Evolutionary conservation across 306 rosid genomes (phyloP), one percentile per base, ranked within the genome.

Genomic region (Ceratonia siliqua): DNA sequence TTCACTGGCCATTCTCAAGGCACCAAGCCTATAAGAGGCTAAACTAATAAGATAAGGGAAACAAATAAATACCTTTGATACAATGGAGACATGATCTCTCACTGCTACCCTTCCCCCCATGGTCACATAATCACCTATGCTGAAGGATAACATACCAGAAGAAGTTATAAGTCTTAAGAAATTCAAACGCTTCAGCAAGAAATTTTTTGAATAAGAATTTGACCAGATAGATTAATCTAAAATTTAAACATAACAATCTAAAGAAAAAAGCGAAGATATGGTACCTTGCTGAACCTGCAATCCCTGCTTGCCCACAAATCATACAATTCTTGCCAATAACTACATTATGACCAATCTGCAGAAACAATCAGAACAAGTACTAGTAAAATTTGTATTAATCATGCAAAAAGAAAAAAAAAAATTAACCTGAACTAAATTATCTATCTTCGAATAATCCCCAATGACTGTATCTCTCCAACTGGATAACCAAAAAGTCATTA

Each of bases 271-370:
- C 14, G 49, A 27, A 57, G 32, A 50, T 30, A 56, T 81, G 90
- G 3, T 88, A 91, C 97, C 87, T 91, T 63, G 83, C 98, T 4
- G 97, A 94, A 59, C 98, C 97, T 42, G 97, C 96, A 84, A 94
- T 88, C 67, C 98, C 98, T 71, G 84, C 97, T 90, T 91, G 97
- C 57, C 97, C 98, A 88, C 98, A 91, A 55, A 94, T 91, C 88
- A 91, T 76, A 82, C 98, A 94, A 62, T 76, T 84, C 66, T 86
- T 83, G 78, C 93, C 98, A 73, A 91, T 83, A 36, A 88, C 89
- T 70, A 91, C 96, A 88, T 91, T 94, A 75, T 91, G 97, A 71
- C 90, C 97, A 49, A 91, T 86, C 98, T 94, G 87, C 80, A 85
- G 78, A 81, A 48, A 66, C 76, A 55, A 78, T 69, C 69, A 89